Conservation (phyloP, 2,329 filamentous ascomycete species). For the Aspergillus terreus region DNA sequence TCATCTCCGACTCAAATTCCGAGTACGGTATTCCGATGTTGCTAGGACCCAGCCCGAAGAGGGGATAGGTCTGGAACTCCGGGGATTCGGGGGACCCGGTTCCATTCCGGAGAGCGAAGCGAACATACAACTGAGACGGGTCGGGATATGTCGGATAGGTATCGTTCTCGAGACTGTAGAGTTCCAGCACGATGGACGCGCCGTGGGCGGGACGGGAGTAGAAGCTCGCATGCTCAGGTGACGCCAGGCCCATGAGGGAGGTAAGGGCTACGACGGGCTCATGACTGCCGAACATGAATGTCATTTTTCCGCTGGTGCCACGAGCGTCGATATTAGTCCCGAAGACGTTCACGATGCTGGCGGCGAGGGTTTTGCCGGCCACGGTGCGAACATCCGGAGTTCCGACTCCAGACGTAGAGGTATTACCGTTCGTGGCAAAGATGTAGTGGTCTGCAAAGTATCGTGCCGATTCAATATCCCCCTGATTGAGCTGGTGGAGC, state of each 20-base stretch:
- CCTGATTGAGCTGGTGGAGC: constrained; percentile 24
- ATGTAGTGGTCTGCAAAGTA: constrained; percentile 49
- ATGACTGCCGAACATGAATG: constrained; percentile 48
- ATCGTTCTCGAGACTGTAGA: constrained; percentile 43
- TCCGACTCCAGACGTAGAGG: constrained; percentile 25
- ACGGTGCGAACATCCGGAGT: constrained; percentile 36
- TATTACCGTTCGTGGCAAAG: constrained; percentile 47
- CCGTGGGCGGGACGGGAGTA: constrained; percentile 48
- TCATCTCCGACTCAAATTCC: constrained; percentile 49
- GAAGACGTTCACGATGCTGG: constrained; percentile 37
- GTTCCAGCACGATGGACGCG: constrained; percentile 50
- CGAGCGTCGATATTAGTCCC: constrained; percentile 34
- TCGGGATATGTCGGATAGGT: constrained; percentile 36
- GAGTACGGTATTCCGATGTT: constrained; percentile 46
- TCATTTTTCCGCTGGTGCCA: constrained; percentile 42
- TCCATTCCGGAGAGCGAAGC: constrained; percentile 57
- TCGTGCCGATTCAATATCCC: constrained; percentile 35
- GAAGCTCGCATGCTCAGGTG: constrained; percentile 40
- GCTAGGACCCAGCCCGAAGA: constrained; percentile 49
- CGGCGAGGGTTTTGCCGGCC: constrained; percentile 42
- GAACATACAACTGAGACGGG: constrained; percentile 49
- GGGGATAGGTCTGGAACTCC: constrained; percentile 41
- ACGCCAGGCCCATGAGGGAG: constrained; percentile 41
- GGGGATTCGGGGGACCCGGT: constrained; percentile 36
- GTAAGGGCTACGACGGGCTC: constrained; percentile 52